Conservation (phyloP, 83 land plant species). For the Thuja plicata region DNA sequence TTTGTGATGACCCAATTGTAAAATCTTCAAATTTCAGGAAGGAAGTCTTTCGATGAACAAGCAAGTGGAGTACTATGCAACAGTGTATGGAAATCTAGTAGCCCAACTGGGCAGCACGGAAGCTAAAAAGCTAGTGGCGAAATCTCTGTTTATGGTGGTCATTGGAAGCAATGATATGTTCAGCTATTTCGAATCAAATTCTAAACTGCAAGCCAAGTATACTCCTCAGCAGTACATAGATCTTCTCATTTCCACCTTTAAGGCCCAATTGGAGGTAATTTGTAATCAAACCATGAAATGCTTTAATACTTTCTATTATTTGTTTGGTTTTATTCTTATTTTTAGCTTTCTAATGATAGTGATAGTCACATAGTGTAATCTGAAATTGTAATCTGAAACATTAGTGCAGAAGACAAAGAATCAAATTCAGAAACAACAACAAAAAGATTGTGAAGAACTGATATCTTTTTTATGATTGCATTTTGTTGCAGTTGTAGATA, state of each 20-base stretch:
- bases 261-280: constrained; percentile 32
- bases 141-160: constrained; percentile 38
- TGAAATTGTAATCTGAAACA: no score
- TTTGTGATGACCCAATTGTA: neutral
- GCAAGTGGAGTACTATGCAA: constrained; percentile 36
- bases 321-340: no score
- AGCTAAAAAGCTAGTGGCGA: constrained; percentile 27
- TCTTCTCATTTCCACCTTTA: constrained; percentile 18
- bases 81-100: constrained; percentile 21
- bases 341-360: no score
- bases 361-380: no score
- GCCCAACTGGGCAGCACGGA: constrained; percentile 21
- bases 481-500: no score
- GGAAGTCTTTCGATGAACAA: constrained; percentile 30
- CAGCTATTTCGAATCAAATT: constrained; percentile 25
- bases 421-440: no score
- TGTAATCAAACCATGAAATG: no score
- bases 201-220: constrained; percentile 14
- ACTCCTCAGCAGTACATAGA: constrained; percentile 39
- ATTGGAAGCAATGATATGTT: constrained; percentile 56
- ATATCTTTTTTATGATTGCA: no score
- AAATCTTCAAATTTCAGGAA: constrained; percentile 17
- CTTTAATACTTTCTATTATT: no score
- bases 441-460: no score
- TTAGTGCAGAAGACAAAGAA: no score